Percentiles rank a stretch among this genome's conserved stretches.
Evolutionary conservation across 768 basidiomycete species (phyloP).

Genomic region (Collybia mongolica): DNA sequence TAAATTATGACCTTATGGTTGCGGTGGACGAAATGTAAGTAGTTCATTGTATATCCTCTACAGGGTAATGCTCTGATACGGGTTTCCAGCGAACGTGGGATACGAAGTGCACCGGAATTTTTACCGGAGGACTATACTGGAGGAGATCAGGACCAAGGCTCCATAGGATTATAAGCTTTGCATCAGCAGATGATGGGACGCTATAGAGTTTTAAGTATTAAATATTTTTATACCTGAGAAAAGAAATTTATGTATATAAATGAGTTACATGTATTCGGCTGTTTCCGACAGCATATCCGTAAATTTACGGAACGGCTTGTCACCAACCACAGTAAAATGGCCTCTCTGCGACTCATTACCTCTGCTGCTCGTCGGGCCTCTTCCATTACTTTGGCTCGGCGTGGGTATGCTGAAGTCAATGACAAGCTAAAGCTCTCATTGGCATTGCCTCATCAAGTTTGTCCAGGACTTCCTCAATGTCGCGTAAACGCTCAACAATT

Average conservation of each 20-base stretch:
- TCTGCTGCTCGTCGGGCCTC: slow-evolving; percentile 61
- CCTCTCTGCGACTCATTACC: slow-evolving; percentile 70
- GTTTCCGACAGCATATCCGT: slow-evolving; percentile 31
- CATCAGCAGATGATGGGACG: not conserved
- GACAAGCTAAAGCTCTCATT: slow-evolving; percentile 93
- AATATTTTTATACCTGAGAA: no score
- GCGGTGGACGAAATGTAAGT: slow-evolving; percentile 92
- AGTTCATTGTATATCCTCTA: not conserved
- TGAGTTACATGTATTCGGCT: slow-evolving; percentile 5
- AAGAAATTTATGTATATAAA: no score
- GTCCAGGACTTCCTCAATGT: slow-evolving; percentile 2
- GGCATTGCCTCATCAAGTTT: slow-evolving; percentile 93
- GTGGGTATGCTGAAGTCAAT: slow-evolving; percentile 90
- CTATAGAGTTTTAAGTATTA: not conserved
- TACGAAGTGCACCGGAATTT: slow-evolving; percentile 56
- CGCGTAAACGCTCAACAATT: slow-evolving; percentile 7
- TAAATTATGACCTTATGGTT: slow-evolving; percentile 91
- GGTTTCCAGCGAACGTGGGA: slow-evolving; percentile 62
- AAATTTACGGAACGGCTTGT: slow-evolving; percentile 37
- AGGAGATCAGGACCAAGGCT: slow-evolving; percentile 42
- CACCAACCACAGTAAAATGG: slow-evolving; percentile 48
- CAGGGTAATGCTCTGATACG: slow-evolving; percentile 4
- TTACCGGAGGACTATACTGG: slow-evolving; percentile 62
- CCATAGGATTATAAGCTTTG: slow-evolving; percentile 33
- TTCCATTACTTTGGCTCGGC: slow-evolving; percentile 50